Evolutionary conservation across 495 filamentous ascomycete genomes (phyloP).

Genomic region (Aspergillus saccharolyticus): DNA sequence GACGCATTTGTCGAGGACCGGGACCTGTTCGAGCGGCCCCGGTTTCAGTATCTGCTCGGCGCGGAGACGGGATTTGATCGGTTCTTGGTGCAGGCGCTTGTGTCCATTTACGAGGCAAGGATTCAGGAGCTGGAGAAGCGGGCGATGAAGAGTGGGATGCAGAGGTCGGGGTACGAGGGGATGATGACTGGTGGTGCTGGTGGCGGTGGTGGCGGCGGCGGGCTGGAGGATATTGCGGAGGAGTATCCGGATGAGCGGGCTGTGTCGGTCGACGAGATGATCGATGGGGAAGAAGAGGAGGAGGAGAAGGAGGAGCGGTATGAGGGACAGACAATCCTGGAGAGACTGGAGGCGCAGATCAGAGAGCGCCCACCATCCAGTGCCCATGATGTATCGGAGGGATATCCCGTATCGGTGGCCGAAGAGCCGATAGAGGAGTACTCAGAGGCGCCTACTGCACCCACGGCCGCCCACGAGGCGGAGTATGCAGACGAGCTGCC

Average conservation of each 20-base stretch:
- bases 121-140: background rate
- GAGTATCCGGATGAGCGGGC: background rate
- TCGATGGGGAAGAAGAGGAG: no score
- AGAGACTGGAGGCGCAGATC: background rate
- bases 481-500: background rate
- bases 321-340: no score
- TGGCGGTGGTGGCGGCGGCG: background rate
- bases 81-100: background rate
- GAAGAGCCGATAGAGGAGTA: background rate
- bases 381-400: background rate
- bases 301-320: background rate
- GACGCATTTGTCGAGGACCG: constrained; percentile 10
- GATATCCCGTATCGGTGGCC: background rate
- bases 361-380: background rate
- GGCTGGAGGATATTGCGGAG: background rate
- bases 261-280: background rate
- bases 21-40: background rate
- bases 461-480: no score
- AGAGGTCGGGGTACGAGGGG: background rate
- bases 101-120: background rate
- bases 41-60: constrained; percentile 1
- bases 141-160: background rate
- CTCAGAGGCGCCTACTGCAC: background rate
- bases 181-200: background rate
- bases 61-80: background rate